phyloP scores from a whole-genome alignment of 2,329 filamentous ascomycete species.

The Xylaria sp. region DNA sequence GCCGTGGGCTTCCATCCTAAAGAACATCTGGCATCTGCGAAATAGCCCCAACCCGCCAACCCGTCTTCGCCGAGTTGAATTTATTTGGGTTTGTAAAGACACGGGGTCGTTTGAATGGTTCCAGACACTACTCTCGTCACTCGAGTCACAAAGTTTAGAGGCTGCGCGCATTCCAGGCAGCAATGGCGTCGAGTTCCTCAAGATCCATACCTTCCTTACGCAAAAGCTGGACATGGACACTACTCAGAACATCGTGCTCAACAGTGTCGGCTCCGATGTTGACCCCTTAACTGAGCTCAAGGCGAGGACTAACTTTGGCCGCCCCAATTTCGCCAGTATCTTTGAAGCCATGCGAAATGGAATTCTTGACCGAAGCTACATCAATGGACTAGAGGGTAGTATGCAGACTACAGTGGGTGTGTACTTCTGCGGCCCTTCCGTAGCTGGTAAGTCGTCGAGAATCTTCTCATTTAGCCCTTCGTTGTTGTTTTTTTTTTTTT shows the following conservation, averaged over 20 bases:
- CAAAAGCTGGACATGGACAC: slow-evolving; percentile 93
- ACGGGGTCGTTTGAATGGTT: slow-evolving; percentile 99
- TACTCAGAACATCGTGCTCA: slow-evolving; percentile 95
- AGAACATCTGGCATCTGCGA: slow-evolving; percentile 98
- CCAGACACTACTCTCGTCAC: slow-evolving; percentile 88
- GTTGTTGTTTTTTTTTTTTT: too few relatives aligned
- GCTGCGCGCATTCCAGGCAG: slow-evolving; percentile 74
- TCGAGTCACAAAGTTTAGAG: slow-evolving; percentile 84
- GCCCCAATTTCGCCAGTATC: slow-evolving; percentile 85
- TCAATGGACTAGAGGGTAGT: slow-evolving; percentile 80
- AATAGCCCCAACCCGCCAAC: slow-evolving; percentile 88
- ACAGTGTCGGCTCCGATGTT: slow-evolving; percentile 86
- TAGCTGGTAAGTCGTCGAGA: slow-evolving; percentile 60
- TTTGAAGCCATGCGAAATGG: slow-evolving; percentile 88
- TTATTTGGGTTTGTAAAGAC: slow-evolving; percentile 98
- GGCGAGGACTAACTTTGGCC: slow-evolving; percentile 90
- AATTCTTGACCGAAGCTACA: slow-evolving; percentile 84
- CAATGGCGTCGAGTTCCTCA: slow-evolving; percentile 83
- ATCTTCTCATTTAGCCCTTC: neutral
- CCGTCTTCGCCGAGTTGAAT: slow-evolving; percentile 92
- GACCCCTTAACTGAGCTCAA: slow-evolving; percentile 94
- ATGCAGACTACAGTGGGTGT: slow-evolving; percentile 89
- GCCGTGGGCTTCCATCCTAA: slow-evolving; percentile 86
- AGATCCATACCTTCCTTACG: slow-evolving; percentile 97
- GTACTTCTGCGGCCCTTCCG: slow-evolving; percentile 95